These are phyloP conservation scores for Podaxis rugospora DNA, from an alignment of 768 basidiomycete genomes.

Conservation along the genomic window DNA sequence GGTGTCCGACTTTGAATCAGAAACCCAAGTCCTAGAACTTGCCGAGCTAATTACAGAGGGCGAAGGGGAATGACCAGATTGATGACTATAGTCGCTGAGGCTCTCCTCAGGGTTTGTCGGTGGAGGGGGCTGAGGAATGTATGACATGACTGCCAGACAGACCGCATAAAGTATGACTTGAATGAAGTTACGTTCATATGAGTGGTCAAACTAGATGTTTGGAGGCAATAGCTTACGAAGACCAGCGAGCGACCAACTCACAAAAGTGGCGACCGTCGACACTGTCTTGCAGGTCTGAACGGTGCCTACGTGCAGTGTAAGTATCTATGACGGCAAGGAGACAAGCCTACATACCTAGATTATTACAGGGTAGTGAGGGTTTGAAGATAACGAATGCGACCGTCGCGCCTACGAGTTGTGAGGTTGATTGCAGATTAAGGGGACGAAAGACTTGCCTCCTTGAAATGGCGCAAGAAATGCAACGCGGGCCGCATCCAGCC, in stretches of 20 bases:
- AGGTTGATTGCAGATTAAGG: not conserved
- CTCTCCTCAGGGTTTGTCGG: slow-evolving; percentile 21
- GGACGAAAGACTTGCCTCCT: slow-evolving; percentile 20
- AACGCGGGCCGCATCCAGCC: slow-evolving; percentile 31
- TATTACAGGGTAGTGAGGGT: slow-evolving; percentile 30
- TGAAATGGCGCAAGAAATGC: slow-evolving; percentile 27
- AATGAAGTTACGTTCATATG: not conserved
- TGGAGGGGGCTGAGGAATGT: slow-evolving; percentile 21
- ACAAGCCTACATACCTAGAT: slow-evolving; percentile 21
- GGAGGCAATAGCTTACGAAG: slow-evolving; percentile 25
- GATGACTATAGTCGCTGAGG: not conserved
- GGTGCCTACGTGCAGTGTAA: slow-evolving; percentile 18
- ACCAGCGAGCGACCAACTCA: slow-evolving; percentile 27
- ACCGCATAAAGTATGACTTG: slow-evolving; percentile 27
- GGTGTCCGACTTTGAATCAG: slow-evolving; percentile 8
- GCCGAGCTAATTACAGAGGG: not conserved
- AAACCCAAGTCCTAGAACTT: not conserved
- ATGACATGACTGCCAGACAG: slow-evolving; percentile 24
- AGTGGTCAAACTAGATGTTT: not conserved
- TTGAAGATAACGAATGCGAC: slow-evolving; percentile 25
- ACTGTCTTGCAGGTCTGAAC: slow-evolving; percentile 25
- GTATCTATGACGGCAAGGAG: not conserved
- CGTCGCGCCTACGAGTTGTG: slow-evolving; percentile 24
- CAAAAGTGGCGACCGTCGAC: slow-evolving; percentile 23
- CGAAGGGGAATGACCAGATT: not conserved